Conservation (phyloP, 805 yeast species). For the Monosporozyma aerobia region DNA sequence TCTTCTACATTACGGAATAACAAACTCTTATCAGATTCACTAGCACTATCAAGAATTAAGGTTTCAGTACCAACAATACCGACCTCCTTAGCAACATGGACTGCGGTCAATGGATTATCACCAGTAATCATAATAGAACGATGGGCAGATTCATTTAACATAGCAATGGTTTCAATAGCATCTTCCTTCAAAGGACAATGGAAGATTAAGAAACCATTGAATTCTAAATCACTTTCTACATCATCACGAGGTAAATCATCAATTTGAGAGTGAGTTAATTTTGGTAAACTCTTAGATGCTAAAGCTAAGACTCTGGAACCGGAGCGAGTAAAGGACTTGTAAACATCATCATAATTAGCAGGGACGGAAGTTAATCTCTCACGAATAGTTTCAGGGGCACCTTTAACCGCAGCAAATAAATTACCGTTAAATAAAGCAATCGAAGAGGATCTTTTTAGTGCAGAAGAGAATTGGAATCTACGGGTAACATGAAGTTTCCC, state of each 20-base stretch:
- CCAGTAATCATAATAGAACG: constrained; percentile 98
- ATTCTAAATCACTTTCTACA: constrained; percentile 63
- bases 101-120: constrained; percentile 96
- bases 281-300: constrained; percentile 68
- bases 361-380: constrained; percentile 68
- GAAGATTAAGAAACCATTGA: constrained; percentile 93
- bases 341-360: constrained; percentile 69
- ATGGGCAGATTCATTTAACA: constrained; percentile 92
- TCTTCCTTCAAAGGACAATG: constrained; percentile 94
- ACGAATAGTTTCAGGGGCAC: constrained; percentile 95
- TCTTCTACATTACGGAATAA: constrained; percentile 84
- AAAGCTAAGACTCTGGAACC: constrained; percentile 97
- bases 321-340: constrained; percentile 83
- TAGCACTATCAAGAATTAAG: constrained; percentile 79
- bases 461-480: constrained; percentile 94
- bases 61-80: constrained; percentile 76
- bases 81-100: constrained; percentile 93
- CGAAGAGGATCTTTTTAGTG: constrained; percentile 89
- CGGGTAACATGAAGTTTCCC: constrained; percentile 64
- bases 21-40: constrained; percentile 54
- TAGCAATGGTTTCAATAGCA: constrained; percentile 80
- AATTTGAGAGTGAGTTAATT: constrained; percentile 39
- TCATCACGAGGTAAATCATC: constrained; percentile 61
- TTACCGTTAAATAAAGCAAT: constrained; percentile 52
- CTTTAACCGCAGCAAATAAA: constrained; percentile 78